A percentile compares a stretch with the other conserved stretches of the same genome.
These are phyloP conservation scores for Marsdenia floribunda DNA, from an alignment of 257 asterid genomes.

Conservation along the genomic window DNA sequence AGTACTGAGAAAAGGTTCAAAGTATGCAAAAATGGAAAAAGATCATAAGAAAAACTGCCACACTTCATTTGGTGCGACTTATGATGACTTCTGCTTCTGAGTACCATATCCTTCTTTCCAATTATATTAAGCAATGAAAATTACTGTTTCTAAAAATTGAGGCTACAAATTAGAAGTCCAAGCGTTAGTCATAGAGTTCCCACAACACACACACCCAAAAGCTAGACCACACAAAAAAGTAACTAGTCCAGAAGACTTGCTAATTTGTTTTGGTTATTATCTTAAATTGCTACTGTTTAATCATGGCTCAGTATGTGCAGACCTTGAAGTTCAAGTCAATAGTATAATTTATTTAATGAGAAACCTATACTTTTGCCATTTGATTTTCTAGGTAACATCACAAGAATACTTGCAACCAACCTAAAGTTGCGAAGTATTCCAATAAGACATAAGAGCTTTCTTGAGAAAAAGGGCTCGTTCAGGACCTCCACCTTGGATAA, in stretches of 20 bases:
- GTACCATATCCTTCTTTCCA: neutral
- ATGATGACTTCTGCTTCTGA: neutral
- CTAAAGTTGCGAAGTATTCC: constrained; percentile 64
- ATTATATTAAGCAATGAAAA: neutral
- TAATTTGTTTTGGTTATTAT: neutral
- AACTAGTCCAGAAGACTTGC: neutral
- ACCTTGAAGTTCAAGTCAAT: neutral
- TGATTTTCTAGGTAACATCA: neutral
- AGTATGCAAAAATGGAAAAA: neutral
- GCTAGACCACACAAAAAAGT: too few relatives aligned
- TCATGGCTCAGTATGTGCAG: neutral
- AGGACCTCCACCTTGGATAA: constrained; percentile 54
- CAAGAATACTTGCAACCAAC: constrained; percentile 30
- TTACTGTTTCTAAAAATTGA: neutral
- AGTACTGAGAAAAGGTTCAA: neutral
- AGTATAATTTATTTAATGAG: neutral
- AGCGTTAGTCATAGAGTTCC: neutral
- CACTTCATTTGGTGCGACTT: neutral
- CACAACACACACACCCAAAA: neutral
- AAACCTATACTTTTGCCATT: neutral
- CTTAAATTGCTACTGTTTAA: neutral
- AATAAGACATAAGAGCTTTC: constrained; percentile 71
- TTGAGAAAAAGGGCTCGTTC: constrained; percentile 80
- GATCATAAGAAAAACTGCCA: neutral
- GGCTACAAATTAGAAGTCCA: neutral